Base-by-base conservation (phyloP, 495 filamentous ascomycete species). In the Aspergillus asperescens region DNA sequence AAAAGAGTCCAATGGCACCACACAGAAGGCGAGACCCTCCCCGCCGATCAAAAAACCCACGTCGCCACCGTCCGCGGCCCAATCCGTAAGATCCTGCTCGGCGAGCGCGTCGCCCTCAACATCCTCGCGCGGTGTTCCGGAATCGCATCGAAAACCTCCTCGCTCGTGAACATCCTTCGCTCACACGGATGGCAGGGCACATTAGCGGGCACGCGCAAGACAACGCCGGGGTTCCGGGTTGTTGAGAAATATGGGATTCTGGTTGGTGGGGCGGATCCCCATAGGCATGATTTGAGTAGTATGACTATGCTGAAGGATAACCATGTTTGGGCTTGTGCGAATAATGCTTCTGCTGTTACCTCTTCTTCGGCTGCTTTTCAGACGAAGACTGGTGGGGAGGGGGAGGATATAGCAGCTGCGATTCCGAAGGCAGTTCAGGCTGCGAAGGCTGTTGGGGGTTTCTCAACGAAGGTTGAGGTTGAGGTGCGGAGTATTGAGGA, bases 231-330 rank as follows among this genome's bases (percentile, higher is more conserved):
- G 0, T 97, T 97, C 71, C 79, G 93, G 3, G 73, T 98, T 7
- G 90, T 97, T 2, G 93, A 98, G 75, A 98, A 98, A 75, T 98
- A 97, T 66, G 93, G 89, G 44, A 95, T 98, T 83, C 72, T 96
- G 12, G 84, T 95, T 12, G 93, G 91, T 16, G 94, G 94, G 15
- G 88, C 85, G 27, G 93, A 98, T 64, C 81, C 85, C 1, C 94
- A 98, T 64, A 80, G 93, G 12, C 88, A 95, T 68, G 94, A 97
- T 69, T 72, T 98, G 31, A 89, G 85, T 55, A 78, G 83, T 37
- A 97, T 98, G 93, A 89, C 87, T 20, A 98, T 98, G 93, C 77
- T 98, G 44, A 98, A 98, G 74, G 93, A 98, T 69, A 98, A 98
- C 65, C 93, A 98, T 66, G 82, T 98, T 24, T 94, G 89, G 86